Percentiles rank a stretch among this genome's conserved stretches.
Evolutionary conservation across 345 rosid genomes (phyloP).

Genomic region (Streptanthus diversifolius): DNA sequence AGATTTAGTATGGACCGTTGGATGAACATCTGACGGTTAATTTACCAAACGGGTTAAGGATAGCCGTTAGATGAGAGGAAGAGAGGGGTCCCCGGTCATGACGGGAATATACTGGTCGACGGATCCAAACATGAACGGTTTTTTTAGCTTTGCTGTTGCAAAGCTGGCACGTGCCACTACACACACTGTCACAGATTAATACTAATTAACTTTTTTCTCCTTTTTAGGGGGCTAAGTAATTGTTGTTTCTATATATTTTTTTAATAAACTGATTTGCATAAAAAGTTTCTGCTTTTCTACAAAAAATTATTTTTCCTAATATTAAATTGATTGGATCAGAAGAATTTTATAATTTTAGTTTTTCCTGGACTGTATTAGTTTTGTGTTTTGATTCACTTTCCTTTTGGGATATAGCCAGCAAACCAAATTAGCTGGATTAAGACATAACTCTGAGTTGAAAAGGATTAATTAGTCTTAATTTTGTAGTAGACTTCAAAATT

Average conservation of each 20-base stretch:
- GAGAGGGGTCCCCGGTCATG: constrained; percentile 38
- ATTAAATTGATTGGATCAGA: not conserved
- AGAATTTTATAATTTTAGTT: not conserved
- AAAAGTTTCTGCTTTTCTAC: constrained; percentile 5
- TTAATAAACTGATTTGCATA: not conserved
- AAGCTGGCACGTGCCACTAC: constrained; percentile 57
- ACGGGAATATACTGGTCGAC: constrained; percentile 54
- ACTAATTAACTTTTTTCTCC: not conserved
- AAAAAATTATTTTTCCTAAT: not conserved
- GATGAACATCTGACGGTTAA: constrained; percentile 46
- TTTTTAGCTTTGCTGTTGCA: constrained; percentile 45
- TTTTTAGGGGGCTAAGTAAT: not conserved
- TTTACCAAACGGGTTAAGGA: not conserved
- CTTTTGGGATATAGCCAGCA: not conserved
- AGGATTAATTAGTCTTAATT: not conserved
- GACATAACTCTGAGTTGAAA: not conserved
- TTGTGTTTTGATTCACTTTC: not conserved
- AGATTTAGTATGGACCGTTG: constrained; percentile 42
- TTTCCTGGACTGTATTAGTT: not conserved
- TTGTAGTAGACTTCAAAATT: not conserved
- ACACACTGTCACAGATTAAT: constrained; percentile 10
- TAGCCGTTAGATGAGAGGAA: constrained; percentile 45
- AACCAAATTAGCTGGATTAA: not conserved
- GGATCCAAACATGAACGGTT: constrained; percentile 51
- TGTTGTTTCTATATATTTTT: not conserved